These are phyloP conservation scores for Colletotrichum orchidophilum DNA, from an alignment of 2,329 filamentous ascomycete species.

Conservation along the genomic window DNA sequence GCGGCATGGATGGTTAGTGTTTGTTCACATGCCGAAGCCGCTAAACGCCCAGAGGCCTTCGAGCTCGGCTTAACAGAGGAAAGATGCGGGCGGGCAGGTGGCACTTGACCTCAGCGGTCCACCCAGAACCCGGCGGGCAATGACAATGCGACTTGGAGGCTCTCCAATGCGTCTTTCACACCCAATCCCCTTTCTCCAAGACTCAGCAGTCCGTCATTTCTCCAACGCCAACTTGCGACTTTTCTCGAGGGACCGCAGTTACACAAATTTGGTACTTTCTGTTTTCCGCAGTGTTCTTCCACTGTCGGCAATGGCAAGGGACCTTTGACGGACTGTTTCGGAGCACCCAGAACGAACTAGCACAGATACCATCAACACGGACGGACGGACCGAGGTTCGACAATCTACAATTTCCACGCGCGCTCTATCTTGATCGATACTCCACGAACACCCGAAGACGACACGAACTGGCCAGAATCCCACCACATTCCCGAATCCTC, in stretches of 20 bases:
- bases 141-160: constrained; percentile 23
- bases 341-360: neutral
- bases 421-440: neutral
- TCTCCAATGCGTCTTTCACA: constrained; percentile 5
- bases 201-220: constrained; percentile 15
- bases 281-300: neutral
- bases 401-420: neutral
- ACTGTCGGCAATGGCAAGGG: constrained; percentile 26
- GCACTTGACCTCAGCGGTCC: constrained; percentile 30
- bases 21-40: constrained; percentile 32
- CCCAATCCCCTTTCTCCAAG: neutral
- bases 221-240: constrained; percentile 14
- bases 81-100: neutral
- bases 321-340: constrained; percentile 21
- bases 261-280: neutral
- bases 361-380: neutral
- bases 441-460: neutral
- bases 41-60: constrained; percentile 3
- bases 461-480: neutral
- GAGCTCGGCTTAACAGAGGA: constrained; percentile 13
- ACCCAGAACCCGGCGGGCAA: constrained; percentile 14
- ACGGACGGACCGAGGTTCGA: neutral
- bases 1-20: constrained; percentile 10
- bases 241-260: neutral
- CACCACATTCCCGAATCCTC: neutral